A percentile compares a stretch with the other conserved stretches of the same genome.
These are phyloP conservation scores for Guyanaporus albipodus DNA, from an alignment of 768 basidiomycete genomes.

Conservation along the genomic window DNA sequence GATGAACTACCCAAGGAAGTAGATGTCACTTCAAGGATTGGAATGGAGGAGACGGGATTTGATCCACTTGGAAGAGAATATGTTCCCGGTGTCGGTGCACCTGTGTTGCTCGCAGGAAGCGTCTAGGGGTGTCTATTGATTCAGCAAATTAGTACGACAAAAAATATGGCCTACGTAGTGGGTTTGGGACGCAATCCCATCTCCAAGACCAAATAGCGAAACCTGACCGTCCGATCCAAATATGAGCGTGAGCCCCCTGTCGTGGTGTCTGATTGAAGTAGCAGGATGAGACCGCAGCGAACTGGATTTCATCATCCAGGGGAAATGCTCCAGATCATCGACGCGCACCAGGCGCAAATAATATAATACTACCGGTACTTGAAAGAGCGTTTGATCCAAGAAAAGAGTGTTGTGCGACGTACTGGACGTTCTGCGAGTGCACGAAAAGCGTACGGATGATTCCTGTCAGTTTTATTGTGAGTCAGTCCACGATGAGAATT, in stretches of 20 bases:
- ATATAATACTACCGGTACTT: constrained; percentile 17
- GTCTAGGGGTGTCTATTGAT: constrained; percentile 10
- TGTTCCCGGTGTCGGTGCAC: constrained; percentile 2
- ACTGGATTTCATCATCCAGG: constrained; percentile 19
- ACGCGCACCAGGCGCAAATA: constrained; percentile 29
- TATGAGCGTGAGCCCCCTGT: constrained; percentile 23
- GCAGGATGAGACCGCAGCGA: constrained; percentile 6
- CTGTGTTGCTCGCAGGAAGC: not conserved
- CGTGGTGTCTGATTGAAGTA: constrained; percentile 11
- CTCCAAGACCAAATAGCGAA: constrained; percentile 22
- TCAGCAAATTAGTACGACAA: too few species aligned
- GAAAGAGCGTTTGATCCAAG: not conserved
- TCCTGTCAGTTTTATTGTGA: not conserved
- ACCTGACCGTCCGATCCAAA: constrained; percentile 28
- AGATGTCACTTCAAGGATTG: constrained; percentile 22
- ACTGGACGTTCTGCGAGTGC: constrained; percentile 1
- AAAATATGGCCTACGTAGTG: constrained; percentile 3
- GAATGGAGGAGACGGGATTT: constrained; percentile 5
- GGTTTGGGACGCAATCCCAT: not conserved
- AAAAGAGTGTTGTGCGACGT: constrained; percentile 2
- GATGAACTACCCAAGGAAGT: not conserved
- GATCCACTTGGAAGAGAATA: not conserved
- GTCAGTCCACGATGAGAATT: constrained; percentile 8
- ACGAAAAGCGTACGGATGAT: not conserved
- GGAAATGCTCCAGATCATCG: constrained; percentile 15